Evolutionary conservation across 371 early-diverging fungal genomes (phyloP), one percentile per base, ranked within the genome.

Genomic region (Syncephalastrum racemosum): DNA sequence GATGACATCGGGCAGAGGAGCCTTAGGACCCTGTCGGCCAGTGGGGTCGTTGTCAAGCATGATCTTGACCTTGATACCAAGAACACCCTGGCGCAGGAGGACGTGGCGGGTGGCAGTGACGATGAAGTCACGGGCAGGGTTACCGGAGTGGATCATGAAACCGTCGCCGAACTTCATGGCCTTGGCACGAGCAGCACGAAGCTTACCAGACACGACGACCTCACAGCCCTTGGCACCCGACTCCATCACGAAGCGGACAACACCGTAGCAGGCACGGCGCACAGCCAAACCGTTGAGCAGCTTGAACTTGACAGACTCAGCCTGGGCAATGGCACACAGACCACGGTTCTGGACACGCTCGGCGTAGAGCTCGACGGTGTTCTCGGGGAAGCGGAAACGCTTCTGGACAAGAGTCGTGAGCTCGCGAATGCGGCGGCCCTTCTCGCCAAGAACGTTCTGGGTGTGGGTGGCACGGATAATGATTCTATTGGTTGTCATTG

Each of bases 1-100:
- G 72, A 98, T 95, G 64, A 88, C 83, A 79, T 98, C 99, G 69
- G 98, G 96, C 50, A 99, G 89, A 63, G 95, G 86, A 73, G 85
- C 90, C 87, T 90, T 92, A 78, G 99, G 97, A 57, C 99, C 99
- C 54, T 79, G 70, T 73, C 91, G 92, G 68, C 99, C 99, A 62
- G 86, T 86, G 52, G 97, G 97, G 81, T 99, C 99, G 73, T 85
- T 84, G 67, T 92, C 96, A 62, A 95, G 85, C 98, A 99, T 99
- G 77, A 99, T 99, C 89, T 96, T 94, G 77, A 99, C 99, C 89
- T 98, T 97, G 83, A 99, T 92, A 80, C 99, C 99, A 59, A 99
- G 86, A 55, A 99, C 97, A 88, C 97, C 99, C 80, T 99, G 99
- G 71, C 98, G 94, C 76, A 99, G 87, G 64, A 97, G 82, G 66